Base-by-base conservation (phyloP, 208 protist species). In the Kentomonas sorsogonicus region DNA sequence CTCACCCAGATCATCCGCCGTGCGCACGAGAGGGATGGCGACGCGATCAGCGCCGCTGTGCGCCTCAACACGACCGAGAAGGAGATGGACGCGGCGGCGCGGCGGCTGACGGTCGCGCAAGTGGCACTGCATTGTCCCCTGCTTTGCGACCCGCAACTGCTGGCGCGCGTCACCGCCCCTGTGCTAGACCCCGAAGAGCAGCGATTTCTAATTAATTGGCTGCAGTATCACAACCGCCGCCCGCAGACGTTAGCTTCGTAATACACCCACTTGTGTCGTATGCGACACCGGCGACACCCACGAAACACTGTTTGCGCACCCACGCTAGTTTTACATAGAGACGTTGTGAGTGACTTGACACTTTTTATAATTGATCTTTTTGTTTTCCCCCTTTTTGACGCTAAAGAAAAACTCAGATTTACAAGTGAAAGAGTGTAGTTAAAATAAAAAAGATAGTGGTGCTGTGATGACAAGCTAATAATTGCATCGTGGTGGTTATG, bases 1-100 rank as follows among this genome's bases (percentile, higher is more conserved):
- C 69, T 89, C 0, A 70, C 77, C 27, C 86, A 93, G 66, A 66
- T 88, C 27, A 47, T 88, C 25, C 81, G 79, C 18, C 71, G 74
- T n/a, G 81, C 74, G 45, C 71, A 72, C 20, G 60, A 45, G 25
- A 47, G 82, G 26, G 86, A 93, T 52, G 77, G 74, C 3, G 74
- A 77, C 2, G 58, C 33, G 7, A 46, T 89, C 13, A 25, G 43
- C 1, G 39, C 40, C 7, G 71, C 86, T 22, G 55, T 70, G 36
- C 41, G 45, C 2, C 65, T 79, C 52, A 79, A 72, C 22, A 67
- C 79, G 40, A 88, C 82, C 53, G 86, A 93, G 59, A 69, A 66
- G 1, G 86, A 93, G 44, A 77, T 69, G 55, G 53, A 73, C 9
- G 41, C 44, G 26, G 48, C 43, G 4, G 41, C 89, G 55, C 62